Evolutionary conservation across 768 basidiomycete genomes (phyloP), one percentile per base, ranked within the genome.

Genomic region (Russula lepida): DNA sequence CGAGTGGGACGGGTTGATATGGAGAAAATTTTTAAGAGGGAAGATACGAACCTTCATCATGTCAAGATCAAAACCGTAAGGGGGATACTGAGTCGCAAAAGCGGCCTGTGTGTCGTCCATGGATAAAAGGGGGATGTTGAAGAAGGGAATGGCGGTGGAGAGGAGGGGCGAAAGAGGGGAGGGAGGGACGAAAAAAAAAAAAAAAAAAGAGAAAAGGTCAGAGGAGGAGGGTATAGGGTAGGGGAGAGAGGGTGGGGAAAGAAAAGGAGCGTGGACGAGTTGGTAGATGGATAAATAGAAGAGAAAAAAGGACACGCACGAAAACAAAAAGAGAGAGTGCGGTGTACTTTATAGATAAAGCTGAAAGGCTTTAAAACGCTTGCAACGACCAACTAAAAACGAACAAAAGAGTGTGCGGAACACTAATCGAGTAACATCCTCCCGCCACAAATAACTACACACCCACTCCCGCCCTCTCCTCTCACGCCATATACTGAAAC

Each of bases 11-110:
- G n/a, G n/a, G n/a, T n/a, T n/a, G n/a, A n/a, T n/a, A n/a, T n/a
- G n/a, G n/a, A n/a, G n/a, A n/a, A n/a, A n/a, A n/a, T n/a, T n/a
- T n/a, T n/a, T n/a, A n/a, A n/a, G n/a, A 41, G 39, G 27, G 35
- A 33, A 35, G 9, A 47, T 9, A 72, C 77, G 17, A 37, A 86
- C 89, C 87, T 92, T 92, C 88, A 90, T 91, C 89, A 92, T 91
- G 75, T 92, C 89, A 81, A 91, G 77, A 71, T 91, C 89, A 76
- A 91, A 87, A 60, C 74, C 76, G 81, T 88, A 90, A 64, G 79
- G 72, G 64, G 81, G 79, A 72, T 90, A 89, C 69, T 84, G 86
- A 57, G 76, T 73, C 64, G 83, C 81, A 72, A 87, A 88, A 53
- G 79, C 79, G 72, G 86, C 77, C 74, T 88, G 86, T 57, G 81